Base-by-base conservation (phyloP, 2,329 filamentous ascomycete species). In the Claviceps citrina region DNA sequence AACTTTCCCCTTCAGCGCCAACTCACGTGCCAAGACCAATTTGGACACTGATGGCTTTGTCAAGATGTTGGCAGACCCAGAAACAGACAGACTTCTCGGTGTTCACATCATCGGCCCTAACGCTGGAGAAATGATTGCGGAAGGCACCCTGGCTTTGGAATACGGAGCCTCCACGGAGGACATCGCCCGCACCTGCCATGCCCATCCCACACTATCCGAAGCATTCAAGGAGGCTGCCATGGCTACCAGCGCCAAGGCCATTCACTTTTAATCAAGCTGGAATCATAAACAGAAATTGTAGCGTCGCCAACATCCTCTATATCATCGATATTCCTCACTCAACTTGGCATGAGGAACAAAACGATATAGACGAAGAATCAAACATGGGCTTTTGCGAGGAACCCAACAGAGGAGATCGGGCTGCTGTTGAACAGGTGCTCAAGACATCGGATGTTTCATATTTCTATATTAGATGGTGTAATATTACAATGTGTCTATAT, bases 221-320 rank as follows among this genome's bases (percentile, higher is more conserved):
- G 91, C 91, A 33, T 96, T 98, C 76, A 98, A 98, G 74, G 91
- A 98, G 76, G 91, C 91, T 55, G 91, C 91, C 52, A 96, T 98
- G 91, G 84, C 85, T 46, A 95, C 89, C 38, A 86, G 93, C 68
- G 76, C 79, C 55, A 91, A 94, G 71, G 81, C 91, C 50, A 94
- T 98, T 61, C 91, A 98, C 70, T 93, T 82, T 66, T 98, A 83
- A 39, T 31, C 7, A 13, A 35, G 3, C 22, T 5, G n/a, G n/a
- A 19, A 36, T 16, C 10, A 26, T 18, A 6, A 20, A 18, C 18
- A 28, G 26, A 8, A 20, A 30, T 28, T 30, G 22, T 24, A 5
- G 22, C 22, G 8, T 24, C 22, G 22, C 8, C 22, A 24, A 8
- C 5, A 5, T 5, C 22, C 8, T 24, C 22, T 8, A 24, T 24